Evolutionary conservation across 768 basidiomycete genomes (phyloP).

Genomic region (Kwoniella botswanensis): DNA sequence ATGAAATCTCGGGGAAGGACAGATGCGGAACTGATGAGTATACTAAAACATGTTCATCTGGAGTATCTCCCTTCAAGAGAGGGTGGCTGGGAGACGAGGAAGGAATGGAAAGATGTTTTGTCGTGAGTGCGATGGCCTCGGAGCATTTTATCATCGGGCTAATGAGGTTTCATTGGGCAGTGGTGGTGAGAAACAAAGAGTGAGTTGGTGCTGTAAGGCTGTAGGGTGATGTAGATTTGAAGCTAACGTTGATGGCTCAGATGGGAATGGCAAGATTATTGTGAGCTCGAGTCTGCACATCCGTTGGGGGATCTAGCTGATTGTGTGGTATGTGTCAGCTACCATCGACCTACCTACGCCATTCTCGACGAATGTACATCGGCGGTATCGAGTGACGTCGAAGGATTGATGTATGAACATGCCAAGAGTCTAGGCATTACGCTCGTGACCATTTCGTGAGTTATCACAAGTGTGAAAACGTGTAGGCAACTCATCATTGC

Average conservation of each 20-base stretch:
- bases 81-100: slow-evolving; percentile 84
- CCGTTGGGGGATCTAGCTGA: no score
- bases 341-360: slow-evolving; percentile 54
- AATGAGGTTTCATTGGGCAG: slow-evolving; percentile 58
- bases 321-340: slow-evolving; percentile 28
- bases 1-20: slow-evolving; percentile 69
- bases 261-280: slow-evolving; percentile 94
- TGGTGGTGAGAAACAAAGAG: slow-evolving; percentile 95
- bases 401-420: slow-evolving; percentile 93
- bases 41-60: slow-evolving; percentile 80
- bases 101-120: slow-evolving; percentile 95
- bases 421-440: slow-evolving; percentile 88
- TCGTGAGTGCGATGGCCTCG: slow-evolving; percentile 34
- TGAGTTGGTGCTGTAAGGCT: slow-evolving; percentile 54
- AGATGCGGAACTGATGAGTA: slow-evolving; percentile 72
- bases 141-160: background rate
- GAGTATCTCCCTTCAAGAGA: slow-evolving; percentile 84
- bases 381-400: slow-evolving; percentile 93
- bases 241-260: slow-evolving; percentile 54
- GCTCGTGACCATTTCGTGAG: slow-evolving; percentile 81
- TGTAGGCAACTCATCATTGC: no score
- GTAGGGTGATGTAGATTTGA: no score
- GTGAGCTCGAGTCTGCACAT: no score
- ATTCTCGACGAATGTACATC: slow-evolving; percentile 79
- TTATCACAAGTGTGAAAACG: slow-evolving; percentile 43